Evolutionary conservation across 2,329 filamentous ascomycete species (phyloP), one percentile per base, ranked within the genome.

Genomic region (Scorias spongiosa): DNA sequence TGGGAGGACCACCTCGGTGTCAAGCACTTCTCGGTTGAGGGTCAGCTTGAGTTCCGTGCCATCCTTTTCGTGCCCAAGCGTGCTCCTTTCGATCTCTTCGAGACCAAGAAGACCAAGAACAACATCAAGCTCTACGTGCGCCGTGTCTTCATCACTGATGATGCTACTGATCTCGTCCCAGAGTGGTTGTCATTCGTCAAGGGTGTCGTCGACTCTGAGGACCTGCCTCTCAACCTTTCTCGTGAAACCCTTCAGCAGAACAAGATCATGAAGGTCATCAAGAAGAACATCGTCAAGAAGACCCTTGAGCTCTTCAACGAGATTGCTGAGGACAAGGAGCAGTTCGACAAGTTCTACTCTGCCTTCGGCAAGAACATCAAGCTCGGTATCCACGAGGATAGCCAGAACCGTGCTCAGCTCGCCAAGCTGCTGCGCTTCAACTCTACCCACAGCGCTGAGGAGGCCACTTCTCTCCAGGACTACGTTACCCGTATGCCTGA

Each of bases 261-360:
- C 84, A 96, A 96, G 87, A 98, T 98, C 78, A 96, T 96, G 91
- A 96, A 96, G 84, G 91, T 96, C 69, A 96, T 96, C 80, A 93
- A 93, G 81, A 98, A 98, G 87, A 98, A 98, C 82, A 94, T 98
- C 55, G 88, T 98, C 78, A 98, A 96, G 88, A 98, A 98, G 85
- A 85, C 86, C 54, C 86, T 98, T 55, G 91, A 98, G 78, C 86
- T 98, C 67, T 98, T 98, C 83, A 79, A 80, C 62, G 91, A 98
- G 77, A 98, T 98, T 53, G 81, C 91, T 47, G 91, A 98, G 78
- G 91, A 98, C 73, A 93, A 93, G 72, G 91, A 98, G 80, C 85
- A 95, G 70, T 98, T 98, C 68, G 91, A 98, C 81, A 98, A 98
- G 81, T 98, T 98, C 82, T 98, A 98, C 81, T 75, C 74, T 63